Conservation (phyloP, 495 filamentous ascomycete genomes). For the Penicillium psychrofluorescens region DNA sequence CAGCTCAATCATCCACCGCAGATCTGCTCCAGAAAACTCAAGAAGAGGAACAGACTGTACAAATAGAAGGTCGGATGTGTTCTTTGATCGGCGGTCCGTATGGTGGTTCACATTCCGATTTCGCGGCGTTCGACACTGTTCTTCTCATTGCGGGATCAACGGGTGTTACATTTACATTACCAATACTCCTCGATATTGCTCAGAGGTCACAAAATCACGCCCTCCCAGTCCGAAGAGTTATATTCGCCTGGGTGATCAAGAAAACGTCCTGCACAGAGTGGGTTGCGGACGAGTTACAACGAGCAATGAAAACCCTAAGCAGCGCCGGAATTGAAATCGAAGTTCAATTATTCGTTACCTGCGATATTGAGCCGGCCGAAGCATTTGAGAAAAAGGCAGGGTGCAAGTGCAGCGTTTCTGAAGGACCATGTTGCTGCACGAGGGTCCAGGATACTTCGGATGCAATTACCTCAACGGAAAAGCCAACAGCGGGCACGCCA, state of each 20-base stretch:
- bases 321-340: constrained; percentile 27
- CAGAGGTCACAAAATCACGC: too few relatives aligned
- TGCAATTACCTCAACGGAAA: neutral
- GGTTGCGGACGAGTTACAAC: constrained; percentile 56
- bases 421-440: constrained; percentile 47
- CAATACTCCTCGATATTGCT: constrained; percentile 43
- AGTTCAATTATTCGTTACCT: constrained; percentile 54
- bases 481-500: constrained; percentile 3
- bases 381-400: neutral
- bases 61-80: too few relatives aligned
- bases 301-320: constrained; percentile 32
- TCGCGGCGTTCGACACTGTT: constrained; percentile 43
- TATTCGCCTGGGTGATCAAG: constrained; percentile 69
- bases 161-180: constrained; percentile 49
- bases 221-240: constrained; percentile 43
- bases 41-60: neutral
- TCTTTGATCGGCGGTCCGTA: constrained; percentile 46
- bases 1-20: constrained; percentile 1
- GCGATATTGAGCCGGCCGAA: constrained; percentile 24
- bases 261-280: constrained; percentile 60
- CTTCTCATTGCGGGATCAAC: constrained; percentile 56
- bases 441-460: constrained; percentile 33
- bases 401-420: constrained; percentile 21
- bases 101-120: constrained; percentile 12
- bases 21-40: neutral